Base-by-base conservation (phyloP, 2,329 filamentous ascomycete genomes). In the Aspergillus sp. region DNA sequence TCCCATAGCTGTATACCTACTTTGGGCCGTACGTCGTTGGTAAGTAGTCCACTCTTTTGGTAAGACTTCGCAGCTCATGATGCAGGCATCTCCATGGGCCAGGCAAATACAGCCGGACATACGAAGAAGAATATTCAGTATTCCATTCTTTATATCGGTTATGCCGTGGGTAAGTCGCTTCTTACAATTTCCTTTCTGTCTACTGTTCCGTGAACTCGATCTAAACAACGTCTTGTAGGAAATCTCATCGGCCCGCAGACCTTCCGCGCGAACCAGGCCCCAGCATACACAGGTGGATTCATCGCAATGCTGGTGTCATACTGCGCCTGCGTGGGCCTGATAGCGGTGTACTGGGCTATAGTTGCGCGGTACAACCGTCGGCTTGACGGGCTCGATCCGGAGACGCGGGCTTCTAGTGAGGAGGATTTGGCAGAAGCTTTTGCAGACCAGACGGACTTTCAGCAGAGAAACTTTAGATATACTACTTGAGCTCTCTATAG, bases 221-320 rank as follows among this genome's bases (percentile, higher is more conserved):
- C 17, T 14, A n/a, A 13, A 11, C 33, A 3, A 22, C 10, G 8
- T 9, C 13, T 14, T 10, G 4, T 22, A 59, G 62, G 71, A 3
- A 75, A 75, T 52, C 56, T 76, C 1, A 74, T 76, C 46, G 74
- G 73, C 0, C 73, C 73, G 1, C 73, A 75, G 56, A 74, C 71
- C 0, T 76, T 76, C 53, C 64, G 68, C 14, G 63, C 63, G 11
- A 63, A 66, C 22, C 70, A 76, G 49, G 72, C 72, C 1, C 73
- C 73, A 1, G 67, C 60, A 40, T 74, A 74, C 46, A 71, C 65
- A 2, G 65, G 66, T 7, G 68, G 70, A 2, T 69, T 73, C 20
- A 56, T 70, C 22, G 62, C 69, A 3, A 73, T 73, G 69, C 50
- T 73, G 17, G 58, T 60, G 1, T 65, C 67, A 36, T 73, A 72